Conservation (phyloP, 345 rosid genomes). For the Punica granatum region DNA sequence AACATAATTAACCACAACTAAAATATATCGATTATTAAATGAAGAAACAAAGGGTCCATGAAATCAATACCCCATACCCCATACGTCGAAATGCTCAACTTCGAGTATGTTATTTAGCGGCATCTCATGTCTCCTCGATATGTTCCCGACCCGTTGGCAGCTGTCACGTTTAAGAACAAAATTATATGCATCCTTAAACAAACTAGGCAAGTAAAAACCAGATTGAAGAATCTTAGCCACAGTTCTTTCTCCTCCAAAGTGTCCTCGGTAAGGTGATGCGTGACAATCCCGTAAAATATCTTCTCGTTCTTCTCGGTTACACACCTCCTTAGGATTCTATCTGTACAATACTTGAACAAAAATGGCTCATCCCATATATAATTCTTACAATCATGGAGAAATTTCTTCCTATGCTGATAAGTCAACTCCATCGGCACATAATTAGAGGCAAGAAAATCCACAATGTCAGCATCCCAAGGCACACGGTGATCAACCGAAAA, state of each 20-base stretch:
- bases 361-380: too few species aligned
- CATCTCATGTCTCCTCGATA: slow-evolving; percentile 10
- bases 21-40: not conserved
- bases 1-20: not conserved
- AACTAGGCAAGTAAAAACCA: slow-evolving; percentile 4
- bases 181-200: slow-evolving; percentile 2
- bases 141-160: slow-evolving; percentile 6
- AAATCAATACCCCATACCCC: slow-evolving; percentile 13
- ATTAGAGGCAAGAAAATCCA: too few species aligned
- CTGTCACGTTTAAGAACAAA: not conserved
- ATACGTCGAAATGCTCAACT: slow-evolving; percentile 7
- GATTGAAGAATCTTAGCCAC: not conserved
- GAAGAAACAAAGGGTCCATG: slow-evolving; percentile 1
- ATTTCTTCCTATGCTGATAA: too few species aligned
- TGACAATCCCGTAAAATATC: too few species aligned
- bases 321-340: too few species aligned
- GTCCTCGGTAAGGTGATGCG: not conserved
- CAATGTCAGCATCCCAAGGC: too few species aligned
- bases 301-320: too few species aligned
- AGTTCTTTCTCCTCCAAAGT: not conserved
- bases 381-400: not conserved
- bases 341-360: too few species aligned
- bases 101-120: slow-evolving; percentile 2
- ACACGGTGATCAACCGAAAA: too few species aligned
- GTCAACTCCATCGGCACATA: too few species aligned